phyloP scores from a whole-genome alignment of 2,329 filamentous ascomycete genomes.

The Trichoderma koningii region DNA sequence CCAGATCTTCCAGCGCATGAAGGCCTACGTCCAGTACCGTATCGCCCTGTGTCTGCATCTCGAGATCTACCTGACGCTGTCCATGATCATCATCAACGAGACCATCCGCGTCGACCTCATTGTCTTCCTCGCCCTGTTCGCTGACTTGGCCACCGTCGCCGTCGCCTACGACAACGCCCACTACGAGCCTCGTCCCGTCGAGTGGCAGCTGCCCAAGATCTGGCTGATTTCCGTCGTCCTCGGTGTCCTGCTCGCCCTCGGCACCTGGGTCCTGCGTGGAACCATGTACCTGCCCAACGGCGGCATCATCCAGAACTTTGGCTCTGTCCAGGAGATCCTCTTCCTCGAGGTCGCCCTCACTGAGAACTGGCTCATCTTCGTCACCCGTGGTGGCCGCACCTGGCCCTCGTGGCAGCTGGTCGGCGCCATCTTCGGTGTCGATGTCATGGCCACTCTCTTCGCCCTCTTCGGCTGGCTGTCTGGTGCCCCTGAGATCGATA shows the following conservation, averaged over 20 bases:
- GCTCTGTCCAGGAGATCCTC: slow-evolving; percentile 76
- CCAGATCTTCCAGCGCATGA: slow-evolving; percentile 97
- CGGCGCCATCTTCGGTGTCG: slow-evolving; percentile 77
- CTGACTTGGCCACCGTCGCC: slow-evolving; percentile 86
- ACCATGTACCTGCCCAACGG: slow-evolving; percentile 77
- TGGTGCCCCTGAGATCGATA: slow-evolving; percentile 32
- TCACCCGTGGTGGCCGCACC: slow-evolving; percentile 87
- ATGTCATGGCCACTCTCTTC: slow-evolving; percentile 83
- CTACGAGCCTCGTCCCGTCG: slow-evolving; percentile 81
- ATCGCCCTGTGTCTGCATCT: slow-evolving; percentile 89
- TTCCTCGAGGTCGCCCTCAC: slow-evolving; percentile 90
- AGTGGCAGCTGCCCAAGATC: slow-evolving; percentile 92
- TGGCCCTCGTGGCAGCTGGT: slow-evolving; percentile 86
- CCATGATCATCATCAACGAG: slow-evolving; percentile 85
- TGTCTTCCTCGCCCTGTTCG: slow-evolving; percentile 94
- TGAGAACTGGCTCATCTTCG: slow-evolving; percentile 96
- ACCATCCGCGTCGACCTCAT: slow-evolving; percentile 83
- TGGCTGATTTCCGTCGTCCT: slow-evolving; percentile 91
- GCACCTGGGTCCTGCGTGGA: slow-evolving; percentile 86
- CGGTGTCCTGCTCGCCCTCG: slow-evolving; percentile 76
- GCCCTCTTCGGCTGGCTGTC: slow-evolving; percentile 83
- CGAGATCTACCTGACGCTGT: slow-evolving; percentile 87
- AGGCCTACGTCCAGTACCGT: slow-evolving; percentile 93
- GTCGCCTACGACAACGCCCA: slow-evolving; percentile 94
- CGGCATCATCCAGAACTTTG: slow-evolving; percentile 88